A percentile compares a stretch with the other conserved stretches of the same genome.
Evolutionary conservation across 805 yeast species (phyloP).

Genomic region (Ogataea populi-albae): DNA sequence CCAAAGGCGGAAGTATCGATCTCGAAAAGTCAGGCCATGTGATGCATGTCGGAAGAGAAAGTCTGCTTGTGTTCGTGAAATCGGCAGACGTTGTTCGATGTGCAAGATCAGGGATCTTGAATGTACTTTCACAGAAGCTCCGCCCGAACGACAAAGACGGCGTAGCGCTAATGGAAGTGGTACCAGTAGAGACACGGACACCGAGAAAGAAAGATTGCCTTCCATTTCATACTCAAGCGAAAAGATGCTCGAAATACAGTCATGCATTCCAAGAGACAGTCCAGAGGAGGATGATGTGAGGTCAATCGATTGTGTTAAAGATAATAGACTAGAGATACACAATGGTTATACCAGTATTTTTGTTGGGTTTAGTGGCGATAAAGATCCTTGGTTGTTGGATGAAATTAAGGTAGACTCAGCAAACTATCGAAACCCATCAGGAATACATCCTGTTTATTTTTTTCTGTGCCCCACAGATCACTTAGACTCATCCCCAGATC

Average conservation of each 20-base stretch:
- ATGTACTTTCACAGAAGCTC: conserved; percentile 8
- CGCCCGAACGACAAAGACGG: conserved; percentile 3
- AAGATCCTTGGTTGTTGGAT: conserved; percentile 8
- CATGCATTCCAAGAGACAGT: neutral
- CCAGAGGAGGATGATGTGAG: neutral
- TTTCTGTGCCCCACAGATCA: conserved; percentile 6
- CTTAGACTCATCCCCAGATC: conserved; percentile 5
- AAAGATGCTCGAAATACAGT: conserved; percentile 1
- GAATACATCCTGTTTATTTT: conserved; percentile 2
- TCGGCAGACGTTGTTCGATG: conserved; percentile 3
- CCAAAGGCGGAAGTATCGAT: conserved; percentile 5
- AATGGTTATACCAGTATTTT: conserved; percentile 8
- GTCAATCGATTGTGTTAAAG: neutral
- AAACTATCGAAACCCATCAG: conserved; percentile 3
- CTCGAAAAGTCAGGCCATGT: conserved; percentile 9
- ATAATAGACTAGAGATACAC: conserved; percentile 4
- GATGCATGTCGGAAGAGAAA: conserved; percentile 8
- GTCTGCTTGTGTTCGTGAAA: conserved; percentile 7
- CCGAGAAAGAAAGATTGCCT: too few relatives aligned
- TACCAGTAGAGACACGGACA: too few relatives aligned
- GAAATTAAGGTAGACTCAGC: neutral
- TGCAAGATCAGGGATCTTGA: conserved; percentile 3
- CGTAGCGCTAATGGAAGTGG: too few relatives aligned
- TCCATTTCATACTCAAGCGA: too few relatives aligned
- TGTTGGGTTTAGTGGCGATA: conserved; percentile 8